These are phyloP conservation scores for Leccinum ponderosum DNA, from an alignment of 1,284 basidiomycete species.

Conservation along the genomic window DNA sequence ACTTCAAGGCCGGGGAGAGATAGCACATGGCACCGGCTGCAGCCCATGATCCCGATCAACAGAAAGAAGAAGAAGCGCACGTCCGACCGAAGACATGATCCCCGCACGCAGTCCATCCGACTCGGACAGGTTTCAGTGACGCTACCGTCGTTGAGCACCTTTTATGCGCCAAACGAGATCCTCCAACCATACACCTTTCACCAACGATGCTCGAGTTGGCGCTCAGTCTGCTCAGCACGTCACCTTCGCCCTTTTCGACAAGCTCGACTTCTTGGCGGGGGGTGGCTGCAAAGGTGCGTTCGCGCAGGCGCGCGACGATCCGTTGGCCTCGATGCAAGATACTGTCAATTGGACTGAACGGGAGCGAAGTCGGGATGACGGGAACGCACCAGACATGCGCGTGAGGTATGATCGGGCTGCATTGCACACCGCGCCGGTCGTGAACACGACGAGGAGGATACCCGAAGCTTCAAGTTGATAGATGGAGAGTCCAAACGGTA, in stretches of 20 bases:
- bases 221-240: conserved; percentile 89
- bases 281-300: conserved; percentile 82
- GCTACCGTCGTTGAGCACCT: conserved; percentile 38
- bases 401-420: conserved; percentile 88
- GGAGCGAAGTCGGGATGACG: neutral
- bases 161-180: neutral
- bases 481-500: neutral
- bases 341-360: neutral
- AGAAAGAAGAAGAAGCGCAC: conserved; percentile 47
- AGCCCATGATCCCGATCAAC: conserved; percentile 2
- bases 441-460: conserved; percentile 78
- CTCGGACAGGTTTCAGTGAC: conserved; percentile 65
- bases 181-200: conserved; percentile 61
- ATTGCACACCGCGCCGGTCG: conserved; percentile 86
- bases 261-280: conserved; percentile 92
- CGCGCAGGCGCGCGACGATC: conserved; percentile 88
- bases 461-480: conserved; percentile 67
- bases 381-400: conserved; percentile 68
- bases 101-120: conserved; percentile 87
- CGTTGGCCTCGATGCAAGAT: conserved; percentile 63
- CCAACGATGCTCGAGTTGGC: conserved; percentile 95
- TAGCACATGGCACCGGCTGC: conserved; percentile 95
- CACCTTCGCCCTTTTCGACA: conserved; percentile 92
- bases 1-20: conserved; percentile 86
- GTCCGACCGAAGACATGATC: conserved; percentile 87